These are phyloP conservation scores for Schizophyllum commune DNA, from an alignment of 1,284 basidiomycete genomes.

Conservation along the genomic window DNA sequence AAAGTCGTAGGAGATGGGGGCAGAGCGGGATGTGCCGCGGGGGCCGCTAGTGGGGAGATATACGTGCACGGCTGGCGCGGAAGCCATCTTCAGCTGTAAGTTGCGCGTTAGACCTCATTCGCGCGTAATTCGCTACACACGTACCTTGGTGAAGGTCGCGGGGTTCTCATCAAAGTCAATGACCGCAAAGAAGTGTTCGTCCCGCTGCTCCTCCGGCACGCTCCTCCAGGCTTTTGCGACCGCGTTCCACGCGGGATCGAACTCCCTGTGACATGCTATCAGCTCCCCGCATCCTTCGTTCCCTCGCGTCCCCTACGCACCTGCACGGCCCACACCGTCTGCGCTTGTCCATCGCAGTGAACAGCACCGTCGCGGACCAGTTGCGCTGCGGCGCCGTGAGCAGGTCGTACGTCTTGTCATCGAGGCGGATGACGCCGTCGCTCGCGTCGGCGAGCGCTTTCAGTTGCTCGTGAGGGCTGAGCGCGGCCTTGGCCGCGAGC, in stretches of 20 bases:
- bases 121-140: conserved; percentile 6
- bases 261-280: conserved; percentile 48
- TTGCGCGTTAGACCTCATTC: neutral
- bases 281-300: neutral
- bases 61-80: conserved; percentile 79
- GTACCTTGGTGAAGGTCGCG: conserved; percentile 72
- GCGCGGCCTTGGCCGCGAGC: conserved; percentile 24
- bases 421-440: conserved; percentile 76
- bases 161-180: conserved; percentile 79
- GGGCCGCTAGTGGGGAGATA: conserved; percentile 71
- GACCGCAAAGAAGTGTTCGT: conserved; percentile 87
- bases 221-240: conserved; percentile 78
- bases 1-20: conserved; percentile 74
- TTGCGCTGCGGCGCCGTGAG: conserved; percentile 67
- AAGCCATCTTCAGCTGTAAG: conserved; percentile 52
- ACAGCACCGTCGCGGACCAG: conserved; percentile 77
- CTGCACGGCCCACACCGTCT: conserved; percentile 79
- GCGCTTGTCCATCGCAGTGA: conserved; percentile 77
- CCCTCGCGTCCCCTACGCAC: conserved; percentile 28
- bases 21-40: conserved; percentile 40
- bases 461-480: conserved; percentile 43
- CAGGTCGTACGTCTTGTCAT: conserved; percentile 68
- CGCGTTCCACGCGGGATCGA: conserved; percentile 72
- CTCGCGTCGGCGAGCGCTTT: conserved; percentile 56
- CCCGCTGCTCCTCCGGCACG: conserved; percentile 49